Conservation (phyloP, 1,284 basidiomycete genomes). For the Ceratobasidium sp. region DNA sequence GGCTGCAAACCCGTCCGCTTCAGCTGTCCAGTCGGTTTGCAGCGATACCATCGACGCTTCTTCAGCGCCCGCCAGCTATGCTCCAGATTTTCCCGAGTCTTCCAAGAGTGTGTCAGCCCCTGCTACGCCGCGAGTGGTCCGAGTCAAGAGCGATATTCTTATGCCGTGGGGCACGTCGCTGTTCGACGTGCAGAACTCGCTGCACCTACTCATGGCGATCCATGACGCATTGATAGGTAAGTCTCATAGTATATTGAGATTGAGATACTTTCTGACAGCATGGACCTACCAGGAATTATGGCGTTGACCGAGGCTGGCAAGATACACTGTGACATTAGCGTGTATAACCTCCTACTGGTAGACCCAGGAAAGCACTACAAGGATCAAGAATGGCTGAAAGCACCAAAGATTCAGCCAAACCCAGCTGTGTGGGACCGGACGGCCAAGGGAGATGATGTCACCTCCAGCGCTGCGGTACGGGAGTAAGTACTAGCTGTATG, state of each 20-base stretch:
- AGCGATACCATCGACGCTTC: neutral
- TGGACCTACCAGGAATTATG: neutral
- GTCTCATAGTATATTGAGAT: no score
- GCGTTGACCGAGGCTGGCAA: conserved; percentile 6
- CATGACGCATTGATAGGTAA: conserved; percentile 8
- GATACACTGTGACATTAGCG: conserved; percentile 10
- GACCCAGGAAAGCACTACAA: neutral
- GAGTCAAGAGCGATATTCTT: conserved; percentile 3
- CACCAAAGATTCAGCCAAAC: no score
- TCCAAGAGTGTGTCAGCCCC: neutral
- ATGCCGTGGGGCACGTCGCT: neutral
- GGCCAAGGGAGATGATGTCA: no score
- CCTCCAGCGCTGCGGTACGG: no score
- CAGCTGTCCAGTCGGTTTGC: no score
- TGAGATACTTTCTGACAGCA: no score
- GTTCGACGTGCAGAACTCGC: neutral
- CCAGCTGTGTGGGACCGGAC: no score
- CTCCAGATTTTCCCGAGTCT: no score
- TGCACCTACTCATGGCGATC: conserved; percentile 19
- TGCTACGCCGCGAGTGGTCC: neutral
- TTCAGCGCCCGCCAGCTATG: neutral
- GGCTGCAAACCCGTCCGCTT: neutral
- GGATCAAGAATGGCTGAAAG: neutral
- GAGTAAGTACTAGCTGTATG: neutral
- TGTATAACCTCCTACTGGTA: conserved; percentile 6